These are phyloP conservation scores for Chaetomium olivaceum DNA, from an alignment of 2,329 filamentous ascomycete genomes.

Conservation along the genomic window DNA sequence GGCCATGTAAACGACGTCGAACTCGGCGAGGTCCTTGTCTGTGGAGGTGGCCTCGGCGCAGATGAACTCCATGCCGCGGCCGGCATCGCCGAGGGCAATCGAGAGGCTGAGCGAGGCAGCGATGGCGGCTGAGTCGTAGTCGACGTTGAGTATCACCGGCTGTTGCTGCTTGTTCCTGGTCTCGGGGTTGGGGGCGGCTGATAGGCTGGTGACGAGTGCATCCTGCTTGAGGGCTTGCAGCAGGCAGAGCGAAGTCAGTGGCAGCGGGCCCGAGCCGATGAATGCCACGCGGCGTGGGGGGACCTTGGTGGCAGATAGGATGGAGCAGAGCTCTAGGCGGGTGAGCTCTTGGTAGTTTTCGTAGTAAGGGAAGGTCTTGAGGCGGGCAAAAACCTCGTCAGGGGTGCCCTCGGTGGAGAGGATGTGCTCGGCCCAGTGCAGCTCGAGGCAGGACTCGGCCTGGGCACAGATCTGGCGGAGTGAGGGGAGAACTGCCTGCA, in stretches of 20 bases:
- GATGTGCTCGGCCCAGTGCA: slow-evolving; percentile 46
- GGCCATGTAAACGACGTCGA: slow-evolving; percentile 52
- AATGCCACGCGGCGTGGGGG: slow-evolving; percentile 45
- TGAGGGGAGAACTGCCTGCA: slow-evolving; percentile 39
- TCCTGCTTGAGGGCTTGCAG: slow-evolving; percentile 37
- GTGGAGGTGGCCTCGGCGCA: slow-evolving; percentile 38
- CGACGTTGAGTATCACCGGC: slow-evolving; percentile 29
- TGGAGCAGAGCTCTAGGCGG: slow-evolving; percentile 46
- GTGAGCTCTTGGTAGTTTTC: slow-evolving; percentile 52
- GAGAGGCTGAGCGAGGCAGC: slow-evolving; percentile 24
- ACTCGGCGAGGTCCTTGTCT: slow-evolving; percentile 36
- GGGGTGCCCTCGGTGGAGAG: slow-evolving; percentile 18
- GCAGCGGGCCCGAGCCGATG: slow-evolving; percentile 53
- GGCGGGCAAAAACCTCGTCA: slow-evolving; percentile 30
- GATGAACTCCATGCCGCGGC: slow-evolving; percentile 29
- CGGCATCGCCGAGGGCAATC: slow-evolving; percentile 22
- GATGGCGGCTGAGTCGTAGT: slow-evolving; percentile 28
- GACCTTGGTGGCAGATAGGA: slow-evolving; percentile 40
- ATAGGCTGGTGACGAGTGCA: not conserved
- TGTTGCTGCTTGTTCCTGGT: not conserved
- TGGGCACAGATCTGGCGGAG: slow-evolving; percentile 46
- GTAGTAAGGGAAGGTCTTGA: slow-evolving; percentile 50
- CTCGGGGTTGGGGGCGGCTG: not conserved
- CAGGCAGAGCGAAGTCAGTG: slow-evolving; percentile 50
- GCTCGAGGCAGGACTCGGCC: slow-evolving; percentile 49